Evolutionary conservation across 1,284 basidiomycete species (phyloP).

Genomic region (Ustilago hordei): DNA sequence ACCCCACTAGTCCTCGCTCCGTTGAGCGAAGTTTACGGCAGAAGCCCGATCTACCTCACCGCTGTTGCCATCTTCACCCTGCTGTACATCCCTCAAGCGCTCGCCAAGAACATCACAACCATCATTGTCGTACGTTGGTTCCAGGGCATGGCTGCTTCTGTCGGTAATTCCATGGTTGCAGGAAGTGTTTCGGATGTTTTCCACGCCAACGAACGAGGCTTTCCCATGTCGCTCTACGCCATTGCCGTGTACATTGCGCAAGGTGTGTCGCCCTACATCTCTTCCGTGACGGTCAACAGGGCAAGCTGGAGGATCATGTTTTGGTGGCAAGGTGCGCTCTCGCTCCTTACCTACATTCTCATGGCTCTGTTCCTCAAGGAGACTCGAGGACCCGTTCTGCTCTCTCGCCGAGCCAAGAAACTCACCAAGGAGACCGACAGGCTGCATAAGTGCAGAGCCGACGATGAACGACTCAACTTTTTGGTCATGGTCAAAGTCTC

Average conservation of each 20-base stretch:
- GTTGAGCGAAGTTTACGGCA: constrained; percentile 54
- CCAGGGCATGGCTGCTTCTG: constrained; percentile 66
- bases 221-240: constrained; percentile 71
- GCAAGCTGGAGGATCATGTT: constrained; percentile 62
- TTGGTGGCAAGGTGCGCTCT: constrained; percentile 55
- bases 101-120: constrained; percentile 58
- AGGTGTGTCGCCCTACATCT: constrained; percentile 60
- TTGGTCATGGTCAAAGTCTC: constrained; percentile 66
- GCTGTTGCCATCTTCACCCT: constrained; percentile 46
- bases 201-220: constrained; percentile 69
- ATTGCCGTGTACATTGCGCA: constrained; percentile 70
- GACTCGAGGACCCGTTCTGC: constrained; percentile 70
- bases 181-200: constrained; percentile 64
- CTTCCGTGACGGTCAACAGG: constrained; percentile 59
- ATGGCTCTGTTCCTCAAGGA: constrained; percentile 66
- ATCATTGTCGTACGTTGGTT: constrained; percentile 68
- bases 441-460: constrained; percentile 69
- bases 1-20: constrained; percentile 58
- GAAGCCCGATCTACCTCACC: constrained; percentile 50
- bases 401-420: constrained; percentile 68
- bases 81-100: constrained; percentile 62
- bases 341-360: constrained; percentile 35
- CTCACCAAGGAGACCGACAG: constrained; percentile 70
- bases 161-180: constrained; percentile 67
- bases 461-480: constrained; percentile 61